A percentile compares a stretch with the other conserved stretches of the same genome.
Conservation (phyloP, 1,284 basidiomycete species). For the Ganoderma multipileum region DNA sequence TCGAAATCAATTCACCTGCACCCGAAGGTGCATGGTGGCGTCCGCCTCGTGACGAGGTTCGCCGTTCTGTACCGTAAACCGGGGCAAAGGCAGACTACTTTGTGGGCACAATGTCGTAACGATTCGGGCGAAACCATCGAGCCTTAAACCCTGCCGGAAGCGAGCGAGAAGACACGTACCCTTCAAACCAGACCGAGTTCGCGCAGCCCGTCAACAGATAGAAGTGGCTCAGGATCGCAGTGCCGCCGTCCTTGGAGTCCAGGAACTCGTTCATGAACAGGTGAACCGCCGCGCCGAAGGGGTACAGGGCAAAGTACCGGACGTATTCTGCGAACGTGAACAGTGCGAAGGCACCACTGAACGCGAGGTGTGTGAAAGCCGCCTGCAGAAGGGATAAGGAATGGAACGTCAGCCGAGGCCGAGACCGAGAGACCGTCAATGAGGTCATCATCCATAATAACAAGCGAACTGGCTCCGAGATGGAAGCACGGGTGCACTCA, state of each 20-base stretch:
- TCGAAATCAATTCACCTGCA: not conserved
- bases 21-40: not conserved
- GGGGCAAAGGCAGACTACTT: not conserved
- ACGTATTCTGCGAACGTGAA: conserved; percentile 98
- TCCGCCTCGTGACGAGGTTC: not conserved
- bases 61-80: not conserved
- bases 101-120: not conserved
- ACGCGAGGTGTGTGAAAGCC: conserved; percentile 94
- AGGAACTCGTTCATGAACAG: conserved; percentile 98
- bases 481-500: conserved; percentile 61
- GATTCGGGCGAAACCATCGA: not conserved
- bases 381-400: conserved; percentile 66
- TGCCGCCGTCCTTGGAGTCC: conserved; percentile 94
- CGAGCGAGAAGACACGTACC: conserved; percentile 54
- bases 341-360: conserved; percentile 91
- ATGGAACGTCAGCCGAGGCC: conserved; percentile 16
- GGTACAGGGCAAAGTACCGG: conserved; percentile 98
- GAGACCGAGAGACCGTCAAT: not conserved
- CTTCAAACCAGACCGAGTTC: conserved; percentile 93
- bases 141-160: not conserved
- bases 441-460: conserved; percentile 10
- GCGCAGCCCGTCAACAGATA: conserved; percentile 97
- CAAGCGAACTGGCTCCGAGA: not conserved
- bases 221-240: conserved; percentile 97
- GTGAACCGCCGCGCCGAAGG: conserved; percentile 93